Evolutionary conservation across 495 filamentous ascomycete genomes (phyloP), one percentile per base, ranked within the genome.

Genomic region (Massariosphaeria phaeospora): DNA sequence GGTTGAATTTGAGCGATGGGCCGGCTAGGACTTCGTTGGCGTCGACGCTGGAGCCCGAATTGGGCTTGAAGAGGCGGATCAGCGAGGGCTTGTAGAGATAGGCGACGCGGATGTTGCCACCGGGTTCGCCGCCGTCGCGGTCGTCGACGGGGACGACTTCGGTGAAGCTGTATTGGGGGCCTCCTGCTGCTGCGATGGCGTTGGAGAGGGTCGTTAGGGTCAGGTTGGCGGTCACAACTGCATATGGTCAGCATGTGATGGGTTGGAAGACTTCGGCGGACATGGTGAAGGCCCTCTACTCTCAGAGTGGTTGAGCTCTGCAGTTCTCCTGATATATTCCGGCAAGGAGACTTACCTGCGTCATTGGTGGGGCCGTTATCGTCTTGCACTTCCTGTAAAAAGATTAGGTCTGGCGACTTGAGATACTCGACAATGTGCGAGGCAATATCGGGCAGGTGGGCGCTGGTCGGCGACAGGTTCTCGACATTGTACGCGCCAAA

Each of bases 51-150:
- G 66, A 61, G 26, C 80, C 79, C 1, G 66, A 64, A 65, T 73
- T 75, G 3, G 71, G 67, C 29, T 76, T 71, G 46, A 72, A 72
- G 24, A 82, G 72, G 12, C 64, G 70, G 27, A 84, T 53, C 4
- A 77, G 44, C 1, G 68, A 58, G 0, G 77, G 72, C 11, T 78
- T 73, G 70, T 81, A 84, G 9, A 84, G 67, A 67, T 81, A 84
- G 3, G 79, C 80, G 8, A 72, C 69, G 21, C 81, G 79, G 72
- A 84, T 84, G 64, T 84, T 84, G n/a, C 80, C 79, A 26, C 80
- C 80, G 0, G 79, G 80, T 20, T 72, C 62, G 29, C 81, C 81
- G 55, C 81, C 81, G 62, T 83, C 76, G 41, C 66, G 40, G 62
- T 70, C 68, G 62, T 78, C 52, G 17, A 70, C 47, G 2, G 80